Evolutionary conservation across 108 stramenopile species (phyloP), one percentile per base, ranked within the genome.

Genomic region (Phaeodactylum tricornutum): DNA sequence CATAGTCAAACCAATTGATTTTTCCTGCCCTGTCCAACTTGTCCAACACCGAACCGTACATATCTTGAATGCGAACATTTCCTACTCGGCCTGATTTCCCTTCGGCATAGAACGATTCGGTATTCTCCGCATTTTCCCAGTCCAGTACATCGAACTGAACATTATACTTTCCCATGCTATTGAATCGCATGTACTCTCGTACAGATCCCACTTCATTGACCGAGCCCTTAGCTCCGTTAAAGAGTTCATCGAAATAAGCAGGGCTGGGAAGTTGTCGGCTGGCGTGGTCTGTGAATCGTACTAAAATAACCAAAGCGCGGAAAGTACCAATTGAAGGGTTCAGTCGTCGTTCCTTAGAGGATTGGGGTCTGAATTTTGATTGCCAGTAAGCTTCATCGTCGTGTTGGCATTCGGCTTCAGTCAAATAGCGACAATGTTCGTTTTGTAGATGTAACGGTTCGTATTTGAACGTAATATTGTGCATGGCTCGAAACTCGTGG

Each of bases 91-190:
- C 36, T 20, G 16, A 20, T 37, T 37, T n/a, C 21, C 53, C 53
- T 7, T 12, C 15, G 25, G 52, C 37, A 27, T 61, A 61, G 21
- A 40, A 34, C 1, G 38, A 17, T 15, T 53, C 52, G 22, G 63
- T 57, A 30, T 64, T 57, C 38, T 54, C 53, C 14, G 63, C 39
- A 7, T 27, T 23, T 14, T 45, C 12, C 63, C 63, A 64, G 27
- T 57, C 56, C 8, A 29, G 26, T 0, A 64, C 56, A 7, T 43
- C 53, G 27, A 22, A 43, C 9, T 15, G 7, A 7, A 55, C 42
- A 20, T 42, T 55, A 21, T 55, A 55, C 27, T 55, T 25, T 6
- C 53, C 53, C 9, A 33, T 11, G 5, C 22, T 24, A 22, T 52
- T 31, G 16, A 5, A 12, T 12, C 26, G 2, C 5, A 52, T 21